phyloP scores from a whole-genome alignment of 345 rosid genomes.

The Populus ilicifolia region DNA sequence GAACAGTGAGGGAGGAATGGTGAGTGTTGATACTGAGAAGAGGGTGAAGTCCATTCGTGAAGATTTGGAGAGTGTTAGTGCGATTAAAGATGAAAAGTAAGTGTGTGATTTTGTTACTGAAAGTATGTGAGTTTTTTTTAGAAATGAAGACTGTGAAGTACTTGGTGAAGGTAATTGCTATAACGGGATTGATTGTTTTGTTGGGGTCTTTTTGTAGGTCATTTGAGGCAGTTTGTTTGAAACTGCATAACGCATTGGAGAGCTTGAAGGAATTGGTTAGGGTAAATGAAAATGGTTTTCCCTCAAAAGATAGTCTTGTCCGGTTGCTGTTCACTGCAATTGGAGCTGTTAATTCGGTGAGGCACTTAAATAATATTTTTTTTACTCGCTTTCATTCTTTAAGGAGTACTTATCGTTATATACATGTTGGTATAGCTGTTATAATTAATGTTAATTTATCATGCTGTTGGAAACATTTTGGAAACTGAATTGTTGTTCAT shows the following conservation, averaged over 20 bases:
- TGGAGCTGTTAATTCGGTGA: constrained; percentile 57
- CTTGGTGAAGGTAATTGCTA: not conserved
- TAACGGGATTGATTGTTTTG: constrained; percentile 11
- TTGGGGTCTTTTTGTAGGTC: constrained; percentile 49
- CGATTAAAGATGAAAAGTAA: constrained; percentile 63
- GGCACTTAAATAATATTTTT: constrained; percentile 8
- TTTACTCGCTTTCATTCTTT: not conserved
- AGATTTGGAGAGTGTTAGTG: constrained; percentile 55
- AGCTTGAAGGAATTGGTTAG: constrained; percentile 47
- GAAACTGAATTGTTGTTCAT: constrained; percentile 4
- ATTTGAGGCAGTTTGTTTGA: constrained; percentile 56
- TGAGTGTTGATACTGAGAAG: constrained; percentile 32
- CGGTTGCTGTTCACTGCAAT: constrained; percentile 50
- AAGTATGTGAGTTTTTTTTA: not conserved
- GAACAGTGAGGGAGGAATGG: constrained; percentile 14
- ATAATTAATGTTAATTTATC: not conserved
- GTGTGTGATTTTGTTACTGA: constrained; percentile 19
- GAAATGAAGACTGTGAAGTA: constrained; percentile 3
- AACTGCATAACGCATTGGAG: constrained; percentile 55
- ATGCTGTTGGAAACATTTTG: not conserved
- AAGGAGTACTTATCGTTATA: not conserved
- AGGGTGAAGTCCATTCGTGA: constrained; percentile 42
- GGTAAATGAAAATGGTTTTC: constrained; percentile 28
- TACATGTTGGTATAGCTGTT: not conserved
- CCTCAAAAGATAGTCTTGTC: constrained; percentile 44